Conservation (phyloP, 225 moss, liverwort and hornwort species). For the Pseudisothecium myosuroides region DNA sequence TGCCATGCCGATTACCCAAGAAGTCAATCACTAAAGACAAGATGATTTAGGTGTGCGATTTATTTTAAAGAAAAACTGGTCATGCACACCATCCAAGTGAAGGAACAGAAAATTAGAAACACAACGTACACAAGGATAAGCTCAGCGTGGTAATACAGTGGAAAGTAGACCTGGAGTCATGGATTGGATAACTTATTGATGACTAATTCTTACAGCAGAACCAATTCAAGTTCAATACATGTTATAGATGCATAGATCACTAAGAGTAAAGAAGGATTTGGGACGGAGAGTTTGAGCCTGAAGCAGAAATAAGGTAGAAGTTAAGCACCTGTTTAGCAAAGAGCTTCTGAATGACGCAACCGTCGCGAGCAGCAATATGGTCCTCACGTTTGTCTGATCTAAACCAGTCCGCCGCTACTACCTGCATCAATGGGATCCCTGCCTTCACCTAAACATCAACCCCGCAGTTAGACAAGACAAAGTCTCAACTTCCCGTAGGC, state of each 20-base stretch:
- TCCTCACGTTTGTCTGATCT: conserved; percentile 76
- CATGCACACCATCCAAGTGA: not conserved
- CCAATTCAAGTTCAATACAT: not conserved
- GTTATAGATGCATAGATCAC: not conserved
- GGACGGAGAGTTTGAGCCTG: not conserved
- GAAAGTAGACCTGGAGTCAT: not conserved
- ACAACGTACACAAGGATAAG: not conserved
- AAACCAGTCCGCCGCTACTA: conserved; percentile 90
- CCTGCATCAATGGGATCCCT: conserved; percentile 62
- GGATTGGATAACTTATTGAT: not conserved
- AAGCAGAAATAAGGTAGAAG: not conserved
- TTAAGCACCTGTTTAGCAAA: conserved; percentile 40
- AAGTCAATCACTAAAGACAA: not conserved
- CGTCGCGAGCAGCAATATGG: conserved; percentile 64
- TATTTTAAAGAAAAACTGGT: not conserved
- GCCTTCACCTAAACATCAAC: conserved; percentile 58
- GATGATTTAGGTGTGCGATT: not conserved
- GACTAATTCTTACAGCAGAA: not conserved
- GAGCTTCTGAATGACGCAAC: conserved; percentile 54
- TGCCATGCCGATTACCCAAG: not conserved
- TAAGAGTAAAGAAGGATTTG: not conserved
- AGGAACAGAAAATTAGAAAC: not conserved
- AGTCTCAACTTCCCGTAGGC: not conserved
- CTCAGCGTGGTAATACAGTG: not conserved
- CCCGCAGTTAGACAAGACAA: not conserved